Percentiles rank a stretch among this genome's conserved stretches.
Conservation (phyloP, 1,284 basidiomycete genomes). For the Cryptococcus sp. region DNA sequence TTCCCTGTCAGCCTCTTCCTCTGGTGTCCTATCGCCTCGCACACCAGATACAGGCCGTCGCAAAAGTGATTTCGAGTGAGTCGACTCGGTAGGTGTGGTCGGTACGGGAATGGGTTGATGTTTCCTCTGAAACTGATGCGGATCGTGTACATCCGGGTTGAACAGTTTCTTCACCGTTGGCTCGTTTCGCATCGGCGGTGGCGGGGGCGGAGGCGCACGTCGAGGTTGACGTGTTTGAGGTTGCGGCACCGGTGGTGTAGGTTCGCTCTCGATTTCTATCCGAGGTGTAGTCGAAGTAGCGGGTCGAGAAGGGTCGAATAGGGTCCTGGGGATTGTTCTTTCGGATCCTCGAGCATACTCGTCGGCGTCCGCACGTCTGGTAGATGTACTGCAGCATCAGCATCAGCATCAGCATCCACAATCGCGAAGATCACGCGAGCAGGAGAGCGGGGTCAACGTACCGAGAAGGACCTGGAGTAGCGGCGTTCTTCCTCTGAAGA, state of each 20-base stretch:
- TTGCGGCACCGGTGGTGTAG: too few relatives aligned
- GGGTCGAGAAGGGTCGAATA: constrained; percentile 22
- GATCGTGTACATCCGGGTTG: constrained; percentile 52
- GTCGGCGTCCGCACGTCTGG: constrained; percentile 1
- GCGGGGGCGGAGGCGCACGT: neutral
- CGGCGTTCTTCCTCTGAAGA: constrained; percentile 30
- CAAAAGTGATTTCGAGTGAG: neutral
- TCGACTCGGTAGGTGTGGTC: constrained; percentile 6
- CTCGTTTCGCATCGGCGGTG: constrained; percentile 1
- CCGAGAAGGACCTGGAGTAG: constrained; percentile 9
- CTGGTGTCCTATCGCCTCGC: constrained; percentile 21
- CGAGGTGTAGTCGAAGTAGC: too few relatives aligned
- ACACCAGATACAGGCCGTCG: neutral
- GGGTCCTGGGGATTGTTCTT: constrained; percentile 5
- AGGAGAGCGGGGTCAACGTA: too few relatives aligned
- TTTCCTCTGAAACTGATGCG: constrained; percentile 37
- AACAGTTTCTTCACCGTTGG: constrained; percentile 44
- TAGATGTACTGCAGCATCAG: neutral
- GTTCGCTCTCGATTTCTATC: too few relatives aligned
- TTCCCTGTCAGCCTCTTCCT: constrained; percentile 43
- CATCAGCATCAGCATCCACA: neutral
- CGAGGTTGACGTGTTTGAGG: neutral
- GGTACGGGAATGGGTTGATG: constrained; percentile 3
- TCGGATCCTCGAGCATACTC: constrained; percentile 14
- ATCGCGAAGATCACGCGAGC: too few relatives aligned